Evolutionary conservation across 768 basidiomycete species (phyloP).

Genomic region (Lactarius hatsudake): DNA sequence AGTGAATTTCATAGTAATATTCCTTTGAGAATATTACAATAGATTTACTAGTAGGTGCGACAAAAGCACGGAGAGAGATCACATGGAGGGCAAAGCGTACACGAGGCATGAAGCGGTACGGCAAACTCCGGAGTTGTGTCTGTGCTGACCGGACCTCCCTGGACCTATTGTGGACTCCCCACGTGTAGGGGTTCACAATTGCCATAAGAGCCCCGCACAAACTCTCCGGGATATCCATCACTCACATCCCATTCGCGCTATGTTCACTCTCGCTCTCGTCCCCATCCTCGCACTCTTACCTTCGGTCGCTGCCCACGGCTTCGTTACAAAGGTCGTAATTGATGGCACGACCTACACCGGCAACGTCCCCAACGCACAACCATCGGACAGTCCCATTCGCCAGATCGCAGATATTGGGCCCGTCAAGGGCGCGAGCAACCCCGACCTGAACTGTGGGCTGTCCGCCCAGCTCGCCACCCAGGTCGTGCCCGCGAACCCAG

Average conservation of each 20-base stretch:
- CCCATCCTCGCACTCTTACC: conserved; percentile 30
- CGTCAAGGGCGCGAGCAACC: conserved; percentile 53
- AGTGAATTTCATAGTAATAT: background rate
- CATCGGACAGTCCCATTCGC: conserved; percentile 36
- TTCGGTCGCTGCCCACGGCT: conserved; percentile 22
- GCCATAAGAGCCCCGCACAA: background rate
- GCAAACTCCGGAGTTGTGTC: background rate
- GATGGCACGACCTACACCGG: conserved; percentile 23
- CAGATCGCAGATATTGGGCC: conserved; percentile 41
- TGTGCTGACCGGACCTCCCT: background rate
- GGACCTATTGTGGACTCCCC: background rate
- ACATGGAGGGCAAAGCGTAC: background rate
- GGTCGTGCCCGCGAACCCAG: conserved; percentile 56
- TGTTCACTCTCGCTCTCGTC: conserved; percentile 9
- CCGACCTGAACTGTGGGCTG: conserved; percentile 57
- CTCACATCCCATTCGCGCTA: background rate
- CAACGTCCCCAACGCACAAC: conserved; percentile 19
- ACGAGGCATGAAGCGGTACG: background rate
- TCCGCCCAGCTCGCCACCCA: conserved; percentile 45
- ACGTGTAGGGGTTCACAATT: background rate
- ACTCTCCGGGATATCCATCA: background rate
- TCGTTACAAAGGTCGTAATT: conserved; percentile 19
- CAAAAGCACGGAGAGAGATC: background rate
- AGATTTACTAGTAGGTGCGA: background rate
- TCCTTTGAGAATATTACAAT: background rate